phyloP scores from a whole-genome alignment of 1,284 basidiomycete genomes.

The Ceratobasidium sp. region DNA sequence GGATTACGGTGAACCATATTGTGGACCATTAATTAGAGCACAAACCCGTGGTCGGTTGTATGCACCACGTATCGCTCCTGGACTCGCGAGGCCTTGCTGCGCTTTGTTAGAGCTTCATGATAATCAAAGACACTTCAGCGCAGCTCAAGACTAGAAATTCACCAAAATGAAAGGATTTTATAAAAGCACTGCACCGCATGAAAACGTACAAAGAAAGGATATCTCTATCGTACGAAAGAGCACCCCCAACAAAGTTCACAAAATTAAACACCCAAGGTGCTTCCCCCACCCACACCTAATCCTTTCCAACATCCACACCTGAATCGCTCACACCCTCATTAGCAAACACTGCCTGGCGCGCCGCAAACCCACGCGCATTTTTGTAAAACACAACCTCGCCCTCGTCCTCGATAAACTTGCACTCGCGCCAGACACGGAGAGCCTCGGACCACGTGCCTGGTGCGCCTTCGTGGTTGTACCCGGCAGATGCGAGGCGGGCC shows the following conservation, averaged over 20 bases:
- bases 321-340: conserved; percentile 82
- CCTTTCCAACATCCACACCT: conserved; percentile 74
- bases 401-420: conserved; percentile 89
- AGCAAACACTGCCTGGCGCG: conserved; percentile 70
- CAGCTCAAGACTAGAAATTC: no score
- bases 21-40: no score
- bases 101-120: no score
- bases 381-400: conserved; percentile 94
- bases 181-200: not conserved
- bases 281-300: conserved; percentile 32
- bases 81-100: no score
- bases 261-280: not conserved
- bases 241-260: not conserved
- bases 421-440: conserved; percentile 50
- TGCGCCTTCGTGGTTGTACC: conserved; percentile 61
- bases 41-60: no score
- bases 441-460: conserved; percentile 45
- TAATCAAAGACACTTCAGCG: no score
- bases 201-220: not conserved
- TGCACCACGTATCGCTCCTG: no score
- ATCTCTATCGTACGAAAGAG: not conserved
- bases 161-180: not conserved
- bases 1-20: no score
- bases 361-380: conserved; percentile 82
- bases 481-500: conserved; percentile 73